A percentile compares a stretch with the other conserved stretches of the same genome.
Evolutionary conservation across 2,329 filamentous ascomycete genomes (phyloP).

Genomic region (Colletotrichum tropicicola): DNA sequence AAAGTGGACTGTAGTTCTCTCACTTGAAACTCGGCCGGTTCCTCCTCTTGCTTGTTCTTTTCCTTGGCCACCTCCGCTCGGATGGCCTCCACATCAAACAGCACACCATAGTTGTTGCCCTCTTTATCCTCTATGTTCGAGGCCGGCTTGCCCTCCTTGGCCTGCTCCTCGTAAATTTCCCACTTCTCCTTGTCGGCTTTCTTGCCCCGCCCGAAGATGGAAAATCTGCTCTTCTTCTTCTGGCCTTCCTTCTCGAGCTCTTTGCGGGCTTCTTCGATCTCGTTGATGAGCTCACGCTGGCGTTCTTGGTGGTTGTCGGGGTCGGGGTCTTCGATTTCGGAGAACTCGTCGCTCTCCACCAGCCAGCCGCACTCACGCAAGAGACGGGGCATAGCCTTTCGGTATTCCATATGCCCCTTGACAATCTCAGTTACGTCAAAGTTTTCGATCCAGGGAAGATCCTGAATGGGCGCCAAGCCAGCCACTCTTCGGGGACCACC

Average conservation of each 20-base stretch:
- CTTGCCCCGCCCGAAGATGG: slow-evolving; percentile 85
- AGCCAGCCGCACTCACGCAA: slow-evolving; percentile 90
- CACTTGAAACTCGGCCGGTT: slow-evolving; percentile 63
- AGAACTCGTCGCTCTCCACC: slow-evolving; percentile 92
- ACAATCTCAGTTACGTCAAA: slow-evolving; percentile 87
- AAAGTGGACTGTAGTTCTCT: slow-evolving; percentile 88
- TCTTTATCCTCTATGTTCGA: slow-evolving; percentile 57
- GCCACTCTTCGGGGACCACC: slow-evolving; percentile 91
- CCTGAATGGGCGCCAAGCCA: slow-evolving; percentile 80
- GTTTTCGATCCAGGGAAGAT: slow-evolving; percentile 86
- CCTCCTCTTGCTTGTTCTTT: slow-evolving; percentile 55
- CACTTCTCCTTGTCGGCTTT: slow-evolving; percentile 85
- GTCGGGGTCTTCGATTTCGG: slow-evolving; percentile 96
- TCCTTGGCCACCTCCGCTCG: slow-evolving; percentile 83
- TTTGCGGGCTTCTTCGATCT: slow-evolving; percentile 93
- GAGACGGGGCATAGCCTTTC: slow-evolving; percentile 87
- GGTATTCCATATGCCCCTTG: slow-evolving; percentile 95
- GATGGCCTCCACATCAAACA: slow-evolving; percentile 97
- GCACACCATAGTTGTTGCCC: slow-evolving; percentile 68
- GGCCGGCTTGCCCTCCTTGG: slow-evolving; percentile 46
- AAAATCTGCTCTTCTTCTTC: slow-evolving; percentile 68
- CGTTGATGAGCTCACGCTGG: slow-evolving; percentile 92
- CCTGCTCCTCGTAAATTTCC: slow-evolving; percentile 88
- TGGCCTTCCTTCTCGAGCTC: slow-evolving; percentile 80
- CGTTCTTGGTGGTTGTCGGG: slow-evolving; percentile 89